Base-by-base conservation (phyloP, 345 rosid genomes). In the Camelina hispida region DNA sequence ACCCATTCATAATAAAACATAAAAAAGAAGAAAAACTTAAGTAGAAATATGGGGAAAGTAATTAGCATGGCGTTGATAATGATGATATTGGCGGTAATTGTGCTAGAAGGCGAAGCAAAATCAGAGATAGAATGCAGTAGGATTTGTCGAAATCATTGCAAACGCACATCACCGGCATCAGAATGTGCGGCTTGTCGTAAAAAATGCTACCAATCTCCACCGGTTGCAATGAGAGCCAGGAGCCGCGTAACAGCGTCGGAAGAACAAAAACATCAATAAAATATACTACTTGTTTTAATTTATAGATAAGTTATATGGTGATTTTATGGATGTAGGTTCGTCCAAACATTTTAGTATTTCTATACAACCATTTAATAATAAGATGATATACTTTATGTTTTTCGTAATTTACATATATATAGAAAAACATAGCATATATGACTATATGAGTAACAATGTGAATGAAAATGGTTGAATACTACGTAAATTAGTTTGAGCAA, bases 71-170 rank as follows among this genome's bases (percentile, higher is more conserved):
- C 20, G 55, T 42, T 40, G 34, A 63, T 42, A 30, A 42, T 73
- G 70, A 73, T 73, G 70, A 54, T 72, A 43, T 2, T 72, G 43
- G 55, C 56, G 1, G 55, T 72, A 1, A 17, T 42, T 8, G 23
- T 63, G 7, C 63, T 53, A 14, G 71, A 55, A 55, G 15, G 57
- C 4, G 71, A 73, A 73, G 71, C 77, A 14, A 73, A 73, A 64
- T 0, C 77, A 7, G 77, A 64, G 59, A 34, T 44, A 55, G 48
- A 73, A 47, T 73, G 71, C 58, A 65, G 65, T 55, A 17, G 22
- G 25, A 65, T 73, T 9, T 64, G 77, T 34, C 63, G 65, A 15
- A 6, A 9, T 0, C 71, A 64, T 46, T 73, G 71, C 52, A 4
- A 15, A 17, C 18, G 71, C 8, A 6, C 65, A 4, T 65, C 77